Conservation (phyloP, 179 eudicot species). For the Vitellaria paradoxa region DNA sequence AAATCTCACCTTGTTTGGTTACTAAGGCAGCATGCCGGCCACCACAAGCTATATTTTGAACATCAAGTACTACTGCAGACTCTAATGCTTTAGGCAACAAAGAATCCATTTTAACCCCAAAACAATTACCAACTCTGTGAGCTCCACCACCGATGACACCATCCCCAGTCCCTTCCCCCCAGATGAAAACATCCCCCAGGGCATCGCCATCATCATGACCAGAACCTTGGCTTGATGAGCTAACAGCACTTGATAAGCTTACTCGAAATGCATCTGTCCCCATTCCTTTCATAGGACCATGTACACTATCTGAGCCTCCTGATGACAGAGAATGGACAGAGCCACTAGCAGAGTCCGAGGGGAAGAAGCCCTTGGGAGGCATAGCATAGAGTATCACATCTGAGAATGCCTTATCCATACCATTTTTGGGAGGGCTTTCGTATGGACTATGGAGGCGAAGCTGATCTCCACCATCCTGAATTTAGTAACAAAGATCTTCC, state of each 20-base stretch:
- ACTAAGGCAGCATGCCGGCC: constrained; percentile 88
- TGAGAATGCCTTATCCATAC: constrained; percentile 72
- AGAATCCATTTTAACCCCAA: constrained; percentile 67
- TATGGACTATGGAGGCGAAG: constrained; percentile 82
- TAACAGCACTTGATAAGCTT: constrained; percentile 97
- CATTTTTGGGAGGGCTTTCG: constrained; percentile 87
- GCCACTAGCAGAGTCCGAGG: constrained; percentile 62
- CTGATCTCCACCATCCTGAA: constrained; percentile 81
- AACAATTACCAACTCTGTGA: constrained; percentile 52
- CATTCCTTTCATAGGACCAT: constrained; percentile 74
- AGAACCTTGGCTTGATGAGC: constrained; percentile 98
- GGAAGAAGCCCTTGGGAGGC: constrained; percentile 75
- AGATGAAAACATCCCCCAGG: constrained; percentile 90
- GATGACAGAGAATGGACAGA: constrained; percentile 90
- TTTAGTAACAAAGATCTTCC: constrained; percentile 10
- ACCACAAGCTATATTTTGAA: constrained; percentile 96
- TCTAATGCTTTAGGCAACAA: constrained; percentile 90
- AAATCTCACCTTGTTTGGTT: constrained; percentile 95
- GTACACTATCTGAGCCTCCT: constrained; percentile 80
- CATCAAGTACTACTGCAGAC: constrained; percentile 95
- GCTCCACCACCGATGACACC: constrained; percentile 87
- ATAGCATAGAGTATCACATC: constrained; percentile 68
- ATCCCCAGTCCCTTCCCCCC: constrained; percentile 98
- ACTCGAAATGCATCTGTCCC: constrained; percentile 81
- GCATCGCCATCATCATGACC: constrained; percentile 98